Evolutionary conservation across 805 yeast species (phyloP).

Genomic region (Saturnispora gosingensis): DNA sequence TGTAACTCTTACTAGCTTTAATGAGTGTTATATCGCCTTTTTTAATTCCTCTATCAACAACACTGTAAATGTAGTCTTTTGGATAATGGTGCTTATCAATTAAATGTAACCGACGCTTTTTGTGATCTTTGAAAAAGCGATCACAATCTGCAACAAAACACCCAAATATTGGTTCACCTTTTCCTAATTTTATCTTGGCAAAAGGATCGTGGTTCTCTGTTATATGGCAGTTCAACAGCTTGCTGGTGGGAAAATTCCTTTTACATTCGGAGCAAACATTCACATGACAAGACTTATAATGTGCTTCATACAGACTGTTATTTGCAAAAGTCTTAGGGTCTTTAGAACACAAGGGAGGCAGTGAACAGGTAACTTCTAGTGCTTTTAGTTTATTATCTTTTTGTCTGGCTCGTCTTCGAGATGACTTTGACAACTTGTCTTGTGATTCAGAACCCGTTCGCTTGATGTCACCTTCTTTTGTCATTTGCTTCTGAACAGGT

Average conservation of each 20-base stretch:
- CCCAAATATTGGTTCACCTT: constrained; percentile 31
- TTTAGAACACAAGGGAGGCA: constrained; percentile 18
- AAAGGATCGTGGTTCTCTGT: constrained; percentile 48
- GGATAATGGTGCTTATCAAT: constrained; percentile 45
- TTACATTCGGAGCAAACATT: constrained; percentile 32
- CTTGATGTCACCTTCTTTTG: background rate
- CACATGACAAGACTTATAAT: constrained; percentile 22
- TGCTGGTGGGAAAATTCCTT: constrained; percentile 35
- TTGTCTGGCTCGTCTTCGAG: background rate
- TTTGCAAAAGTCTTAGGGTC: constrained; percentile 11
- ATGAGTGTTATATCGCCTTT: constrained; percentile 17
- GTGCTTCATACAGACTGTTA: constrained; percentile 13
- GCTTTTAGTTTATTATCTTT: background rate
- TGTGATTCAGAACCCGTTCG: background rate
- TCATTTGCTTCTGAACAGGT: background rate
- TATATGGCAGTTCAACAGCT: constrained; percentile 38
- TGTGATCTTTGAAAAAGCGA: constrained; percentile 29
- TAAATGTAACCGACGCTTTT: constrained; percentile 38
- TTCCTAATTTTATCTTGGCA: constrained; percentile 25
- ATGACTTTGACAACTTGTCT: background rate
- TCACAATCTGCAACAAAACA: constrained; percentile 39
- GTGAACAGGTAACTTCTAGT: constrained; percentile 12
- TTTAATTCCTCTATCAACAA: constrained; percentile 22
- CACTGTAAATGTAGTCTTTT: constrained; percentile 22
- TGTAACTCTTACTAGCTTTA: constrained; percentile 11